Evolutionary conservation across 192 early-diverging fungal species (phyloP).

Genomic region (Gaertneriomyces sp.): DNA sequence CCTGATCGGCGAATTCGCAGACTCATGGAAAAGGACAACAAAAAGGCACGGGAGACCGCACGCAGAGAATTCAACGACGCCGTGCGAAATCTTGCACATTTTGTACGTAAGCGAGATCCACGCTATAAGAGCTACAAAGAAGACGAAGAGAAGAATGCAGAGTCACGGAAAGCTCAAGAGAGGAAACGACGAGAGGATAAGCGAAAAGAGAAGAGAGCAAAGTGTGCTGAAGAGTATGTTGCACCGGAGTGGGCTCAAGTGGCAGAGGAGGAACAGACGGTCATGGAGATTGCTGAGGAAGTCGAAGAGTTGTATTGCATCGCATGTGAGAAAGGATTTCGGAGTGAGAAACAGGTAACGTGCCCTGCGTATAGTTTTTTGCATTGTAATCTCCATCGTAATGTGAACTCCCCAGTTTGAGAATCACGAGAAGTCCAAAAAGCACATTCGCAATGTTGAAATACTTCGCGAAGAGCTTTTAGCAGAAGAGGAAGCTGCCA

Average conservation of each 20-base stretch:
- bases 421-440: conserved; percentile 85
- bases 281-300: conserved; percentile 34
- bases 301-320: conserved; percentile 72
- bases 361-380: background rate
- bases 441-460: conserved; percentile 77
- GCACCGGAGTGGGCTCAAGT: conserved; percentile 37
- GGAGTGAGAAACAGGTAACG: conserved; percentile 57
- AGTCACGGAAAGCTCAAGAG: conserved; percentile 58
- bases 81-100: conserved; percentile 64
- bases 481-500: conserved; percentile 22
- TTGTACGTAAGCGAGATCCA: conserved; percentile 86
- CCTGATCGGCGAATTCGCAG: conserved; percentile 76
- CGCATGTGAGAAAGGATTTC: conserved; percentile 86
- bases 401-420: conserved; percentile 48
- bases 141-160: conserved; percentile 49
- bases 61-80: conserved; percentile 44
- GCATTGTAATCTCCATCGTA: background rate
- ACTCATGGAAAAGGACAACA: conserved; percentile 91
- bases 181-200: conserved; percentile 60
- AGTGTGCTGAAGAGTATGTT: conserved; percentile 27
- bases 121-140: conserved; percentile 70
- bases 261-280: conserved; percentile 35
- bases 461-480: conserved; percentile 71
- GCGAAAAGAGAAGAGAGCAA: conserved; percentile 36
- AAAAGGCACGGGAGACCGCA: conserved; percentile 71